Conservation (phyloP, 2,329 filamentous ascomycete genomes). For the Stemphylium beticola region DNA sequence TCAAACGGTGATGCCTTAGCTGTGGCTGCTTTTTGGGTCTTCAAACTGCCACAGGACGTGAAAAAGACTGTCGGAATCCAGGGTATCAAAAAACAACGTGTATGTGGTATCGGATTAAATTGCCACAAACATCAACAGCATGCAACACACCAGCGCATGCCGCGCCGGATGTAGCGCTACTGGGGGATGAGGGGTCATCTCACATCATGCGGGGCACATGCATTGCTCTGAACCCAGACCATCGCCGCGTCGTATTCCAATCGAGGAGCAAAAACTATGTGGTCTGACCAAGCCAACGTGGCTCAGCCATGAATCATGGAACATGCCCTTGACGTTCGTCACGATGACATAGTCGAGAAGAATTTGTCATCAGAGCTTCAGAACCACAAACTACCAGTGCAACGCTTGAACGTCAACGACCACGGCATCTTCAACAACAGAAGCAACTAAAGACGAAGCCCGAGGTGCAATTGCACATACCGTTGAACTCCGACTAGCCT, state of each 20-base stretch:
- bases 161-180: conserved; percentile 4
- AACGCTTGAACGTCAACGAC: no score
- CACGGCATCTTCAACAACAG: neutral
- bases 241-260: conserved; percentile 7
- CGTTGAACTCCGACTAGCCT: conserved; percentile 11
- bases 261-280: neutral
- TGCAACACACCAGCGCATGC: neutral
- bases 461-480: neutral
- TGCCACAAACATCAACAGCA: neutral
- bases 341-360: neutral
- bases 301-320: neutral
- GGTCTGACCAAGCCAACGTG: neutral
- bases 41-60: neutral
- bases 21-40: neutral
- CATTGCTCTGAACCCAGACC: conserved; percentile 6
- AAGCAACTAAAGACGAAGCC: neutral
- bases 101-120: no score
- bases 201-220: conserved; percentile 16
- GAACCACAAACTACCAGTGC: neutral
- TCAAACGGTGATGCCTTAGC: neutral
- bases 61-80: no score
- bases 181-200: conserved; percentile 14
- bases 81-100: no score
- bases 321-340: neutral
- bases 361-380: no score